These are phyloP conservation scores for Sarcodon aspratus DNA, from an alignment of 768 basidiomycete genomes.

Conservation along the genomic window DNA sequence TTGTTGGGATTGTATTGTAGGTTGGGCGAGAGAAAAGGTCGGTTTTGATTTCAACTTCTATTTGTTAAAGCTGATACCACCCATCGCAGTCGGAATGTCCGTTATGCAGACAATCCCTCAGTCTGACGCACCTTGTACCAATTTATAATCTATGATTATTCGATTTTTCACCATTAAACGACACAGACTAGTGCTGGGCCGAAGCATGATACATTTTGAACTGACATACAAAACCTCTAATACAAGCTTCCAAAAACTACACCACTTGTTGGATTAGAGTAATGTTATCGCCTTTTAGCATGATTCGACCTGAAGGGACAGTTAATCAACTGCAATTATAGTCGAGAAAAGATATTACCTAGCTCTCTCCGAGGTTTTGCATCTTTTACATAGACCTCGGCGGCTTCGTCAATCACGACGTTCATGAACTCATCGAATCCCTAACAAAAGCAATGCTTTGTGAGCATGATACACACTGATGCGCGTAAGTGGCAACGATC, in stretches of 20 bases:
- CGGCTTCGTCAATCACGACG: slow-evolving; percentile 86
- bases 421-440: slow-evolving; percentile 99
- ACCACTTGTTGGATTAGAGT: slow-evolving; percentile 81
- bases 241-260: slow-evolving; percentile 8
- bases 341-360: slow-evolving; percentile 35
- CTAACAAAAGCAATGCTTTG: slow-evolving; percentile 28
- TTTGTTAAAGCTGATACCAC: background rate
- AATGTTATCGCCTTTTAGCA: slow-evolving; percentile 97
- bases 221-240: background rate
- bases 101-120: slow-evolving; percentile 69
- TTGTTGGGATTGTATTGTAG: slow-evolving; percentile 83
- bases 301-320: slow-evolving; percentile 62
- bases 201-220: slow-evolving; percentile 12
- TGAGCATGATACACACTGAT: background rate
- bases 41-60: slow-evolving; percentile 3
- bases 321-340: slow-evolving; percentile 1
- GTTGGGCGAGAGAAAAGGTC: slow-evolving; percentile 85
- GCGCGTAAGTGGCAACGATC: background rate
- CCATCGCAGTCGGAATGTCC: slow-evolving; percentile 70
- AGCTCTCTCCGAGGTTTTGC: slow-evolving; percentile 76
- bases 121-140: slow-evolving; percentile 58
- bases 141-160: slow-evolving; percentile 67
- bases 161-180: background rate
- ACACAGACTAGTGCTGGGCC: too few species aligned
- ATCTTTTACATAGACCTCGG: slow-evolving; percentile 86